Conservation (phyloP, 768 basidiomycete genomes). For the Boletellus ananas region DNA sequence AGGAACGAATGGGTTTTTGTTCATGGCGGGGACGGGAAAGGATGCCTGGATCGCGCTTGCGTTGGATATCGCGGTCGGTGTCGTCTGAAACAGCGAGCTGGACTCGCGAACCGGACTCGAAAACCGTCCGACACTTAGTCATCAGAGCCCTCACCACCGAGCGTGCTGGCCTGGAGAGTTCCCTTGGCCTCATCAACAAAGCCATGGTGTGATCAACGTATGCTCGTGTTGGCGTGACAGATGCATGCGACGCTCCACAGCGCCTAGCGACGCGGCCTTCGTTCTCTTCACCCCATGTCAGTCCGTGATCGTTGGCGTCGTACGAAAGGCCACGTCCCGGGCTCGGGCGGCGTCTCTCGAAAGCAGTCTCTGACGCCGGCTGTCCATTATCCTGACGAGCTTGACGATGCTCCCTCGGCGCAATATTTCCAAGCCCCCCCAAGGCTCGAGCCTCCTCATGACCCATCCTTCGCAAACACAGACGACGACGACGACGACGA, state of each 20-base stretch:
- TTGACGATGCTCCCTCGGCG: conserved; percentile 26
- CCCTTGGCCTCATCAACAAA: no score
- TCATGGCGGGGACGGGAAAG: conserved; percentile 44
- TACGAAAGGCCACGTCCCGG: conserved; percentile 2
- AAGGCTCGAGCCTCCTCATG: conserved; percentile 35
- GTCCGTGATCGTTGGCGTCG: conserved; percentile 13
- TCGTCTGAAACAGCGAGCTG: conserved; percentile 25
- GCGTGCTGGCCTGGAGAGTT: no score
- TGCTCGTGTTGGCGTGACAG: conserved; percentile 16
- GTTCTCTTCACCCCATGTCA: conserved; percentile 6
- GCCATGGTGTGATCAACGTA: conserved; percentile 29
- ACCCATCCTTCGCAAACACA: conserved; percentile 46
- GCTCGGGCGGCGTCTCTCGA: conserved; percentile 8
- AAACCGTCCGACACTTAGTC: conserved; percentile 27
- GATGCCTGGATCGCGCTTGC: conserved; percentile 12
- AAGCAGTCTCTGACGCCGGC: conserved; percentile 30
- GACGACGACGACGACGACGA: conserved; percentile 63
- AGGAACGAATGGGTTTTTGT: conserved; percentile 81
- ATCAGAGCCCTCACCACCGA: no score
- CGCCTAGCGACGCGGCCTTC: no score
- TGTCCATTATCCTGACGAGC: conserved; percentile 53
- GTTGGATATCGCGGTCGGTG: conserved; percentile 11
- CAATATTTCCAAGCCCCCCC: conserved; percentile 24
- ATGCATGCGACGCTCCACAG: no score
- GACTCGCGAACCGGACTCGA: neutral